Base-by-base conservation (phyloP, 768 basidiomycete species). In the Xerocomellus intermedius region DNA sequence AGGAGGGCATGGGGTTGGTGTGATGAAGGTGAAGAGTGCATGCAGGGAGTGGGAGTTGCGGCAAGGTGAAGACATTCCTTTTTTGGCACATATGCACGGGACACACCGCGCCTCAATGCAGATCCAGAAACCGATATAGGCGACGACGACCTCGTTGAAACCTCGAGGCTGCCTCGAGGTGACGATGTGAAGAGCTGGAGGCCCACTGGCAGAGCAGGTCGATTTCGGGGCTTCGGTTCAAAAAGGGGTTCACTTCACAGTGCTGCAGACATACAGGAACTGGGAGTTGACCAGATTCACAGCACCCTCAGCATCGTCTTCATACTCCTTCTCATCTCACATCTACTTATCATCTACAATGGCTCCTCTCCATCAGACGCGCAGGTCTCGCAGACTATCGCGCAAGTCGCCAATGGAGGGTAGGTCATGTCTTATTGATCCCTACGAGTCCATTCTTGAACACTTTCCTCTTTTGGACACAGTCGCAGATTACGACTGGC, bases 331-430 rank as follows among this genome's bases (percentile, higher is more conserved):
- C 53, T 54, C 30, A 22, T 35, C 46, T 35, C 37, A 38, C 19
- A 39, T 52, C 28, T 21, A 16, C 30, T 30, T 28, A 41, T 38
- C 44, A 55, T 42, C 21, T 3, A 17, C 42, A 21, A 77, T 77
- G 75, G 56, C 70, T 17, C 68, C 66, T 43, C 55, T 64, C 51
- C 72, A 68, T 33, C 68, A 69, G 52, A 47, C 64, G 42, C 76
- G 79, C 48, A 75, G 70, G 54, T 82, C 80, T 24, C 76, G 78
- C 38, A 69, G 79, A 43, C 64, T 79, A 17, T 78, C 78, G 13
- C 72, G 66, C 52, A 76, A 72, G 63, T 68, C 69, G 10, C 75
- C 77, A 21, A 59, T 64, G 57, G 55, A 74, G 39, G 68, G 73
- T 64, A 70, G 45, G 67, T 48, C 13, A n/a, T 48, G 13, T 49